Conservation (phyloP, 768 basidiomycete species). For the Scleroderma citrinum region DNA sequence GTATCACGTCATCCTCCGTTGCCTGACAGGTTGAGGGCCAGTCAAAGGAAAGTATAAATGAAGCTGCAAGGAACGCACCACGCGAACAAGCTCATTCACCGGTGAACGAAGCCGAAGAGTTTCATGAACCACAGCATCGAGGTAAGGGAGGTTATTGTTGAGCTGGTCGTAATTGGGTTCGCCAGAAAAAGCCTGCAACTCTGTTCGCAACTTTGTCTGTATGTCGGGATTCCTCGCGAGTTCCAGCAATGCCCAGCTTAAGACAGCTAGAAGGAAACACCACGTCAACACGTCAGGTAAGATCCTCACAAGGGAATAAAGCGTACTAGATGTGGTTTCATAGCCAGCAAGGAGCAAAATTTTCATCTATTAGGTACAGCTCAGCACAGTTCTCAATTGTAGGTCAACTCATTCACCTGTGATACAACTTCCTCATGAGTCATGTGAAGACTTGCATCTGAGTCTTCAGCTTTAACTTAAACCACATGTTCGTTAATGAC, state of each 20-base stretch:
- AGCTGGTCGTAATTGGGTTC: slow-evolving; percentile 56
- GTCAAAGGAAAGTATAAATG: background rate
- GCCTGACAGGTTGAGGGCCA: slow-evolving; percentile 27
- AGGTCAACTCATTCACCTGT: slow-evolving; percentile 7
- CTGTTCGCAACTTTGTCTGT: slow-evolving; percentile 46
- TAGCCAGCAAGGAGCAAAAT: slow-evolving; percentile 17
- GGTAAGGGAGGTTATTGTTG: slow-evolving; percentile 44
- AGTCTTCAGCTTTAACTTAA: slow-evolving; percentile 33
- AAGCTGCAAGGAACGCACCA: slow-evolving; percentile 5
- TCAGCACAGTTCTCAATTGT: background rate
- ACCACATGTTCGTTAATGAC: background rate
- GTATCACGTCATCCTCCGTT: slow-evolving; percentile 50
- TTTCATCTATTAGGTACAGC: slow-evolving; percentile 11
- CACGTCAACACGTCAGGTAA: background rate
- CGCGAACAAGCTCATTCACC: slow-evolving; percentile 13
- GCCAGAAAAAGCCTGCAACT: slow-evolving; percentile 35
- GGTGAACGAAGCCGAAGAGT: slow-evolving; percentile 39
- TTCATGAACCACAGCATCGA: slow-evolving; percentile 46
- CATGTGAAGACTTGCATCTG: slow-evolving; percentile 20
- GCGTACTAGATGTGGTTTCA: slow-evolving; percentile 17
- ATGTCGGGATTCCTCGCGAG: slow-evolving; percentile 38
- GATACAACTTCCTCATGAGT: slow-evolving; percentile 21
- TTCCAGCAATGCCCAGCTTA: slow-evolving; percentile 52
- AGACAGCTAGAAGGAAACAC: slow-evolving; percentile 5
- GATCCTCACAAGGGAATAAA: background rate